Conservation (phyloP, 257 asterid species). For the Echium plantagineum region DNA sequence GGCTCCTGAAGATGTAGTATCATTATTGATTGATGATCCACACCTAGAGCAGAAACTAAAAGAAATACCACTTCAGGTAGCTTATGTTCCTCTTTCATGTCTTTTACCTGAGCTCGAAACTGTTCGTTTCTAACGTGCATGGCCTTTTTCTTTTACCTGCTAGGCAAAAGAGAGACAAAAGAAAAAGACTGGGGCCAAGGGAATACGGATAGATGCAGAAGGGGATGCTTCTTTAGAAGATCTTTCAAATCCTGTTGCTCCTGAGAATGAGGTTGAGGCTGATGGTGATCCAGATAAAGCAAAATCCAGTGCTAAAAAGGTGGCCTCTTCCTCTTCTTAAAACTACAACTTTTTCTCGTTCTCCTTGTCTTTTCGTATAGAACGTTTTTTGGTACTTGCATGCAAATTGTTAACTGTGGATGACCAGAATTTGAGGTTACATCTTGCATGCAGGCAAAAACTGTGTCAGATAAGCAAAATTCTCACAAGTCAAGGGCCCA, state of each 20-base stretch:
- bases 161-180: constrained; percentile 95
- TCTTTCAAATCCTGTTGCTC: constrained; percentile 32
- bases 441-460: constrained; percentile 52
- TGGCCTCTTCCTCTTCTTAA: constrained; percentile 2
- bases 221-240: constrained; percentile 91
- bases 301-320: constrained; percentile 67
- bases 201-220: constrained; percentile 75
- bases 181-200: constrained; percentile 66
- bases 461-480: constrained; percentile 39
- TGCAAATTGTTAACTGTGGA: neutral
- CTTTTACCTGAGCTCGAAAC: neutral
- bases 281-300: constrained; percentile 44
- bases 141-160: constrained; percentile 7
- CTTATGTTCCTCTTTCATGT: neutral
- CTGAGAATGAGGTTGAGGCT: constrained; percentile 38
- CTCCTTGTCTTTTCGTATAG: neutral
- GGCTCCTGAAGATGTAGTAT: constrained; percentile 96
- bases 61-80: constrained; percentile 88
- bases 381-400: too few relatives aligned
- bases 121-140: neutral
- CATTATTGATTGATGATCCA: constrained; percentile 81
- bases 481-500: constrained; percentile 41
- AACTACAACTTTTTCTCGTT: constrained; percentile 1
- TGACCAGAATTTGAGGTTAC: constrained; percentile 2
- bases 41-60: constrained; percentile 86